Conservation (phyloP, 169 alveolate species). For the Eimeria tenella region DNA sequence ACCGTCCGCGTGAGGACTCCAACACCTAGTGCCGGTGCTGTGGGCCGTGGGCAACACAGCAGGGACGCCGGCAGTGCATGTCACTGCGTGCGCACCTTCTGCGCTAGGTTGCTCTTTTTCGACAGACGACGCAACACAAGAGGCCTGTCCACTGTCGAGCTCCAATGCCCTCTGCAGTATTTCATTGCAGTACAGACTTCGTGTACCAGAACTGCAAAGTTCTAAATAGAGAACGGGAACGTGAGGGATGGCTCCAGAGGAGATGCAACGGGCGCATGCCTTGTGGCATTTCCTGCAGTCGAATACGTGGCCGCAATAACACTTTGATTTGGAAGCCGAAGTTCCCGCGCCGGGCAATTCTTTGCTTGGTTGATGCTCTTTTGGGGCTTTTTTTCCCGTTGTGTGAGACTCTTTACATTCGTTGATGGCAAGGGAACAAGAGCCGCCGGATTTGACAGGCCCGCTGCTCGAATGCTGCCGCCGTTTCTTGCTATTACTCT, state of each 20-base stretch:
- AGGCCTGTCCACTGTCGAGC: neutral
- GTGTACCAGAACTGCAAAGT: conserved; percentile 1
- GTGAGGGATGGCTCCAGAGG: neutral
- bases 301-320: neutral
- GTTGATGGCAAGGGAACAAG: neutral
- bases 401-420: neutral
- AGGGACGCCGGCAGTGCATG: neutral
- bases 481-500: neutral
- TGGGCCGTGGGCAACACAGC: neutral
- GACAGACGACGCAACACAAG: neutral
- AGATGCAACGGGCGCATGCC: neutral
- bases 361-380: neutral
- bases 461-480: conserved; percentile 14
- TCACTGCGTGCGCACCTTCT: neutral
- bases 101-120: neutral
- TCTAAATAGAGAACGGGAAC: conserved; percentile 56
- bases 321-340: neutral
- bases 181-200: conserved; percentile 2
- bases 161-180: conserved; percentile 39
- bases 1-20: neutral
- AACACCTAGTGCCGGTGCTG: conserved; percentile 1
- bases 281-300: conserved; percentile 29
- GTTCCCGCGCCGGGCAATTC: neutral
- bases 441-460: neutral
- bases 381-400: neutral